Conservation (phyloP, 495 filamentous ascomycete species). For the Xylaria acuta region DNA sequence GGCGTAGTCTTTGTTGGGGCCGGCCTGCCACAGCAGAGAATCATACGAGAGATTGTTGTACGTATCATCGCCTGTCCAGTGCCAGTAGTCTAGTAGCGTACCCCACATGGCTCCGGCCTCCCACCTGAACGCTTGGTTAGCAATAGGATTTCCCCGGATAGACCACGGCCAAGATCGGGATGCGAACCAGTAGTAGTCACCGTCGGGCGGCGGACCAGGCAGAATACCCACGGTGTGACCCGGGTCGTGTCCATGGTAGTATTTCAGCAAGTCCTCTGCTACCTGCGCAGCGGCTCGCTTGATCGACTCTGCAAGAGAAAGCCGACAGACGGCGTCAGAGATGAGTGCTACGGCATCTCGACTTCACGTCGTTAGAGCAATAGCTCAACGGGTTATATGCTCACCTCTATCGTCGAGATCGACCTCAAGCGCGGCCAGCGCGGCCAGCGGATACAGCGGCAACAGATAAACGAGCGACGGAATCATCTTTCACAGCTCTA, state of each 20-base stretch:
- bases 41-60: constrained; percentile 69
- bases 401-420: constrained; percentile 36
- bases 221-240: constrained; percentile 71
- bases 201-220: constrained; percentile 57
- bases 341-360: background rate
- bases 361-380: background rate
- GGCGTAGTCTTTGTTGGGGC: constrained; percentile 69
- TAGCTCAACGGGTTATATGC: background rate
- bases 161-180: background rate
- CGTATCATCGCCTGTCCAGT: constrained; percentile 70
- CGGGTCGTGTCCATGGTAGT: constrained; percentile 67
- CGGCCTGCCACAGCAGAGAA: constrained; percentile 74
- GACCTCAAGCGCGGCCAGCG: constrained; percentile 38
- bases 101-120: constrained; percentile 78
- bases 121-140: constrained; percentile 52
- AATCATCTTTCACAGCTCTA: constrained; percentile 26
- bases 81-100: constrained; percentile 78
- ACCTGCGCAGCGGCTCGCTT: constrained; percentile 61
- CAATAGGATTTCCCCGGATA: background rate
- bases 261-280: constrained; percentile 68
- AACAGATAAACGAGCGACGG: constrained; percentile 27
- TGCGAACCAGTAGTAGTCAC: constrained; percentile 58
- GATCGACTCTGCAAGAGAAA: constrained; percentile 54
- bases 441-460: constrained; percentile 36
- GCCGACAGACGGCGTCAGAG: background rate